phyloP scores from a whole-genome alignment of 2,329 filamentous ascomycete species.

The Pseudogymnoascus sp. region DNA sequence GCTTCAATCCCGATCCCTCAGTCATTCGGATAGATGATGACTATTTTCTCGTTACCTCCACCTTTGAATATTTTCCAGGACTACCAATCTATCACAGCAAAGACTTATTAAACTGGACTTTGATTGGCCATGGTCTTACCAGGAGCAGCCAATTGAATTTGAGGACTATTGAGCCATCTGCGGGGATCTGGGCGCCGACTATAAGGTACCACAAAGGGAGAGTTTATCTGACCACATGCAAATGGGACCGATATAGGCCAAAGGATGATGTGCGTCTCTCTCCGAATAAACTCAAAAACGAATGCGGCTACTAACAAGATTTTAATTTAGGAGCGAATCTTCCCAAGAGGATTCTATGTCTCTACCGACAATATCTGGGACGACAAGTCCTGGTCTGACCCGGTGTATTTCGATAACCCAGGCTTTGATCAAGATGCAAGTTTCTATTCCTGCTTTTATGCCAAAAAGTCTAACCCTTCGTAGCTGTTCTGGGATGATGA shows the following conservation, averaged over 20 bases:
- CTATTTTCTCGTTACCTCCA: conserved; percentile 53
- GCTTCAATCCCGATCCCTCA: conserved; percentile 52
- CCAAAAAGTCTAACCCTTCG: not conserved
- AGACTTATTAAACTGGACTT: conserved; percentile 43
- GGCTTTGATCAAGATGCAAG: conserved; percentile 45
- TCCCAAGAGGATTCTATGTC: conserved; percentile 32
- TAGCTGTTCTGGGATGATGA: conserved; percentile 42
- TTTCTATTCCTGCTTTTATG: conserved; percentile 23
- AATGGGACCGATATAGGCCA: conserved; percentile 37
- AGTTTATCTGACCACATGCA: conserved; percentile 40
- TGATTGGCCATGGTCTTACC: conserved; percentile 44
- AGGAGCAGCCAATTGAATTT: conserved; percentile 43
- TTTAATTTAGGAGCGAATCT: conserved; percentile 19
- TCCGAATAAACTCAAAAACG: not conserved
- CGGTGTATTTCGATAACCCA: conserved; percentile 44
- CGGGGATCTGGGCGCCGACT: conserved; percentile 41
- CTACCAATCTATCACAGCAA: conserved; percentile 51
- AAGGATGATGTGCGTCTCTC: conserved; percentile 37
- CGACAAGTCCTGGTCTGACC: conserved; percentile 42
- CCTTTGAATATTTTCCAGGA: conserved; percentile 54
- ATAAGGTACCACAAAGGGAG: conserved; percentile 36
- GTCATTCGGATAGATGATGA: conserved; percentile 39
- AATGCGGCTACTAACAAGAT: not conserved
- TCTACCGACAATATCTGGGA: conserved; percentile 40
- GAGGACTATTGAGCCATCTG: conserved; percentile 42